Evolutionary conservation across 108 stramenopile genomes (phyloP).

Genomic region (Epithemia pelagica): DNA sequence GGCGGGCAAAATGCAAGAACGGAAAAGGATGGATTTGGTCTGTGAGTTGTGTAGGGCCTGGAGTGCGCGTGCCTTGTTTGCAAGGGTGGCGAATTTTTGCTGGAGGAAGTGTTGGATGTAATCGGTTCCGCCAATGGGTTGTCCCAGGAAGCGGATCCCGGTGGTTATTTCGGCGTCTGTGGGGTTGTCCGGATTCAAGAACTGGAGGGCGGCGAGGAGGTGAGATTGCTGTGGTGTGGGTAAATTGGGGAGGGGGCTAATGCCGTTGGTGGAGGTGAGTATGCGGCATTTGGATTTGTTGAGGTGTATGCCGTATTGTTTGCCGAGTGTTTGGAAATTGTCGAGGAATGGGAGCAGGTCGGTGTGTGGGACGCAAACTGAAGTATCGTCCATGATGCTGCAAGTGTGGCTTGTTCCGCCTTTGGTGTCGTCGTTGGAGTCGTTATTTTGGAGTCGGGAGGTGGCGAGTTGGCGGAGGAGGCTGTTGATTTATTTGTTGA

Average conservation of each 20-base stretch:
- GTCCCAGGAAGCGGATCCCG: not conserved
- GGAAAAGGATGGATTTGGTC: not conserved
- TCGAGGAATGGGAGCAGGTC: not conserved
- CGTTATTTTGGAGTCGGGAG: not conserved
- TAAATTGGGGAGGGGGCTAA: not conserved
- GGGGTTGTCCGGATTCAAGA: not conserved
- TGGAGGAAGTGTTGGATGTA: not conserved
- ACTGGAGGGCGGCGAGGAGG: not conserved
- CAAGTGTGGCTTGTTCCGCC: not conserved
- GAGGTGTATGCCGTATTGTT: not conserved
- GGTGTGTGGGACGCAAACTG: not conserved
- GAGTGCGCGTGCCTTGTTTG: not conserved
- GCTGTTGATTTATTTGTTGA: not conserved
- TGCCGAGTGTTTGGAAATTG: not conserved
- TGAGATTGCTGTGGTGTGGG: not conserved
- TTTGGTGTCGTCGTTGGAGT: not conserved
- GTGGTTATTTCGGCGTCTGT: not conserved
- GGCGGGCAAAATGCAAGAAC: not conserved
- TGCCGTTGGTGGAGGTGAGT: not conserved
- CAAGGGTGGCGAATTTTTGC: not conserved
- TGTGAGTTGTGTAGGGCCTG: not conserved
- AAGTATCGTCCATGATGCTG: not conserved
- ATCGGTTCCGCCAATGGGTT: not conserved
- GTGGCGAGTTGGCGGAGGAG: not conserved
- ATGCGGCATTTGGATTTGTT: not conserved